Base-by-base conservation (phyloP, 352 stramenopile genomes). In the Phytophthora colocasiae region DNA sequence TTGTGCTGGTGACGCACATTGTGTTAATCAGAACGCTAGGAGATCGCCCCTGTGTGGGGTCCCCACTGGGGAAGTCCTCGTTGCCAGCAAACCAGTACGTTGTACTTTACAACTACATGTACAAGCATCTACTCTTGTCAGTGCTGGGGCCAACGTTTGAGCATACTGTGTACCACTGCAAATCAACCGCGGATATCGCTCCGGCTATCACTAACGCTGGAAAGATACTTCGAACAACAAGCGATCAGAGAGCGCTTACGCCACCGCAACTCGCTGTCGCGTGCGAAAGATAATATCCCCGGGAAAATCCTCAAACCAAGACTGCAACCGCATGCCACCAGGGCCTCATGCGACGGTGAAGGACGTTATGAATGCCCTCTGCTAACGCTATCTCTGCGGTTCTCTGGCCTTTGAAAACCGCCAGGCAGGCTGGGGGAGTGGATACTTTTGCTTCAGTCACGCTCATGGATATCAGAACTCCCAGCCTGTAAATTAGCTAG, bases 171-270 rank as follows among this genome's bases (percentile, higher is more conserved):
- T 36, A 36, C 31, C 31, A 36, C 31, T 36, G 31, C 31, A 36
- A 36, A 36, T 36, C 31, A 36, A 14, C 31, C 1, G 31, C 31
- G 29, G 38, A 27, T 27, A 8, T 29, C 22, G 34, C n/a, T 55
- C 62, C 12, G 51, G 32, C 31, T 62, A 32, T 41, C 52, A 12
- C 31, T 32, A 50, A 39, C 55, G 39, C 27, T 65, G 34, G 59
- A 69, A 72, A 62, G 46, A 69, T 73, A 63, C 51, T 57, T 68
- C 45, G 65, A 73, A 72, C 58, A 71, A 60, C 60, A 69, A 55
- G 41, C n/a, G n/a, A 43, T 38, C 50, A 67, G 57, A 63, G 62
- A 63, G 62, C n/a, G 36, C 31, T 56, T 31, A 19, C 40, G 34
- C 6, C 48, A 52, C 29, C 12, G 19, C 29, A 22, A 36, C 31